Conservation (phyloP, 164 flowering plant genomes). For the Tetracentron sinense region DNA sequence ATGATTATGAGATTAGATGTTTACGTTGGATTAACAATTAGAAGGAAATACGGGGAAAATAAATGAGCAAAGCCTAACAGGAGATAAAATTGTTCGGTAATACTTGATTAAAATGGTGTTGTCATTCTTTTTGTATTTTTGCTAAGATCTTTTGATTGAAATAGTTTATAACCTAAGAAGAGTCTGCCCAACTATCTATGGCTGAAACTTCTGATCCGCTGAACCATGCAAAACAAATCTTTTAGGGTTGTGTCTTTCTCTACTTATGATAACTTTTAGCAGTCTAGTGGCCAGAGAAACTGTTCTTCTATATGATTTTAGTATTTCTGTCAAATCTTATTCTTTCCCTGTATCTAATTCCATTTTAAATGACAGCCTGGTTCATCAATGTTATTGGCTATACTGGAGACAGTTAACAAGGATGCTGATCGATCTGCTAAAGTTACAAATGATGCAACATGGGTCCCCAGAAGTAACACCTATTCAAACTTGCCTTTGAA, state of each 20-base stretch:
- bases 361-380: conserved; percentile 37
- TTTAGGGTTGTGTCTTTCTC: not conserved
- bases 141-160: no score
- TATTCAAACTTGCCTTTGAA: conserved; percentile 24
- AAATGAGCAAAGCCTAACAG: not conserved
- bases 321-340: not conserved
- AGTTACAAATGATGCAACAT: conserved; percentile 19
- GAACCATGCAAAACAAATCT: not conserved
- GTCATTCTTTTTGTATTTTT: no score
- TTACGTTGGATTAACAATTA: no score
- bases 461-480: conserved; percentile 22
- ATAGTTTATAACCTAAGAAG: no score
- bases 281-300: not conserved
- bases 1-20: no score
- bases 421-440: conserved; percentile 27
- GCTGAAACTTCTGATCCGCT: no score
- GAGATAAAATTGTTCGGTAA: not conserved
- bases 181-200: no score
- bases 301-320: not conserved
- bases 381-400: conserved; percentile 26
- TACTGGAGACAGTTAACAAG: conserved; percentile 17
- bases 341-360: conserved; percentile 4
- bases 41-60: not conserved
- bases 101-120: no score
- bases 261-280: not conserved